Evolutionary conservation across 805 yeast genomes (phyloP).

Genomic region (Saccharomyces cerevisiae): DNA sequence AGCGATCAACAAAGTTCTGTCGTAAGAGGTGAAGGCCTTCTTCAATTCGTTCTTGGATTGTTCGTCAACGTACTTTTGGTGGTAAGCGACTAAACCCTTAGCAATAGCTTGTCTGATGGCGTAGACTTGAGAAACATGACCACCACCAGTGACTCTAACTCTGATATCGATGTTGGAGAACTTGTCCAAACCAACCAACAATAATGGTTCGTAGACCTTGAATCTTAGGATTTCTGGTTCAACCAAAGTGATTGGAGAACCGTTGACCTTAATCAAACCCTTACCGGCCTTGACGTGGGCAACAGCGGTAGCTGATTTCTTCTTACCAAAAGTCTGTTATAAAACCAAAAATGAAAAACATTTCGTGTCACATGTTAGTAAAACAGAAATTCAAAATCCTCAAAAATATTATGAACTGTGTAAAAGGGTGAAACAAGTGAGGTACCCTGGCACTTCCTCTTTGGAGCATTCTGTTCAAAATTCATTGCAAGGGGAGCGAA

Average conservation of each 20-base stretch:
- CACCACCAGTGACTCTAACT: conserved; percentile 98
- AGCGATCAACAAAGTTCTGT: conserved; percentile 97
- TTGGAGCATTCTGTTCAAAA: not conserved
- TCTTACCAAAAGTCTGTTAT: conserved; percentile 92
- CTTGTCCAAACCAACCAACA: conserved; percentile 95
- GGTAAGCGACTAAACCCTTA: conserved; percentile 97
- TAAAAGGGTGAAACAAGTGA: not conserved
- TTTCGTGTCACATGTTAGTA: conserved; percentile 11
- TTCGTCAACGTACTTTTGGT: conserved; percentile 97
- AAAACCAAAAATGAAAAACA: not conserved
- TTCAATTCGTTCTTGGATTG: conserved; percentile 97
- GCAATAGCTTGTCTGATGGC: conserved; percentile 99
- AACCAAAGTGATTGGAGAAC: conserved; percentile 95
- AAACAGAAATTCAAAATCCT: not conserved
- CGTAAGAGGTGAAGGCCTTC: conserved; percentile 92
- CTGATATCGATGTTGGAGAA: conserved; percentile 96
- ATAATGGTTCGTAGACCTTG: conserved; percentile 98
- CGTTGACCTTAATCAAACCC: conserved; percentile 97
- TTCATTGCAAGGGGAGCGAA: not conserved
- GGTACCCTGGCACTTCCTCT: not conserved
- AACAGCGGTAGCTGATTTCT: conserved; percentile 98
- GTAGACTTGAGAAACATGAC: conserved; percentile 98
- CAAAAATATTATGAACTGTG: not conserved
- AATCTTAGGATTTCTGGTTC: conserved; percentile 97
- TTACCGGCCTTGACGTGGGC: conserved; percentile 98